Base-by-base conservation (phyloP, 1,284 basidiomycete species). In the Pisolithus thermaeus region DNA sequence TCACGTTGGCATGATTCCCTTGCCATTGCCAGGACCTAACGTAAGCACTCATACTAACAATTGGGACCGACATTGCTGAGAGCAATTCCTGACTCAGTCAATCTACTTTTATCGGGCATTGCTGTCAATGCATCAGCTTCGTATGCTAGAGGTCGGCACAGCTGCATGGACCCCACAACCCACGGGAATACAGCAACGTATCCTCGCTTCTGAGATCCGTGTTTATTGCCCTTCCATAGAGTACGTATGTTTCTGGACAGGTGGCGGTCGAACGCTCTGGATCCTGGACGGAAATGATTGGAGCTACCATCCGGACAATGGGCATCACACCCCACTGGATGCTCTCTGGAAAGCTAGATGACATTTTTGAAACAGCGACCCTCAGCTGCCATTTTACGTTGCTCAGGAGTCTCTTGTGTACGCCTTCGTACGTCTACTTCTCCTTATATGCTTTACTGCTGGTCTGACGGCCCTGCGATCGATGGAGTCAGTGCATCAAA, bases 261-360 rank as follows among this genome's bases (percentile, higher is more conserved):
- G 67, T n/a, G 22, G 56, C 36, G 57, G 49, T 41, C 55, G 64
- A 42, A 62, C 59, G 23, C 57, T 68, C 49, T 65, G 67, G 67
- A 37, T 44, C 44, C 43, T 67, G 41, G 66, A 66, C 64, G 64
- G 64, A 68, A 62, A 66, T 69, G 64, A 69, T 52, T 68, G 66
- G 64, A 56, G 43, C 30, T 56, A 53, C 49, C 65, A 57, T 25
- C 56, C 59, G 7, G 64, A 67, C 45, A 49, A 25, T 20, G 62
- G 55, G 8, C 66, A 67, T n/a, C 61, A 62, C 40, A 49, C 56
- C 14, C 64, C 67, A 42, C 25, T 64, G 41, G 67, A 68, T 45
- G 49, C 55, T 18, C 57, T 65, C 38, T 69, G 64, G 63, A 65
- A 65, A 55, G 27, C 53, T 25, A 55, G 40, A 52, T 65, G 51